These are phyloP conservation scores for Marvania coccoides DNA, from an alignment of 139 green algal species.

Conservation along the genomic window DNA sequence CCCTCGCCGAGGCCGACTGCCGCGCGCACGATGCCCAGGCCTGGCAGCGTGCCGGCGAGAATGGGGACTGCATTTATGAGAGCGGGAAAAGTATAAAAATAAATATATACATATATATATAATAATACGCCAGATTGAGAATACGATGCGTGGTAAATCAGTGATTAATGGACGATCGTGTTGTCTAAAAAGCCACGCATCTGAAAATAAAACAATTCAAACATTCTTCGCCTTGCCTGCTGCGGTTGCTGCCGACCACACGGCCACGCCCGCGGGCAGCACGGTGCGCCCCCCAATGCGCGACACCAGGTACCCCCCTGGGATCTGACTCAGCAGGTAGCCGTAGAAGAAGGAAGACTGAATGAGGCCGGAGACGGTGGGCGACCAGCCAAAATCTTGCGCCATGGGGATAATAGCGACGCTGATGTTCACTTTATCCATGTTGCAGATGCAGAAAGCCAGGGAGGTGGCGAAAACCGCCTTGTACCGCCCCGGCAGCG, in stretches of 20 bases:
- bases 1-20: slow-evolving; percentile 90
- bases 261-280: slow-evolving; percentile 67
- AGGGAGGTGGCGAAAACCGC: slow-evolving; percentile 54
- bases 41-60: slow-evolving; percentile 48
- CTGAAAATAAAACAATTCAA: no score
- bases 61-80: slow-evolving; percentile 70
- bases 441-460: slow-evolving; percentile 95
- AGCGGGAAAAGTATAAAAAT: no score
- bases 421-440: slow-evolving; percentile 94
- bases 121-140: no score
- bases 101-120: no score
- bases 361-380: slow-evolving; percentile 66
- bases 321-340: slow-evolving; percentile 77
- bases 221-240: no score
- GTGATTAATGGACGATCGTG: no score
- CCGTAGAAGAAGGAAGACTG: slow-evolving; percentile 91
- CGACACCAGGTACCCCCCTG: slow-evolving; percentile 74
- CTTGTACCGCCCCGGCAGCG: slow-evolving; percentile 59
- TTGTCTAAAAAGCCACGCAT: no score
- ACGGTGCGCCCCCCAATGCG: slow-evolving; percentile 60
- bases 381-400: slow-evolving; percentile 83
- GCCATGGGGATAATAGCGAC: slow-evolving; percentile 97
- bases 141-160: no score
- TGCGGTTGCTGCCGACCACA: slow-evolving; percentile 62
- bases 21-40: slow-evolving; percentile 66